Conservation (phyloP, 441 rosid species). For the Rhodomyrtus psidioides region DNA sequence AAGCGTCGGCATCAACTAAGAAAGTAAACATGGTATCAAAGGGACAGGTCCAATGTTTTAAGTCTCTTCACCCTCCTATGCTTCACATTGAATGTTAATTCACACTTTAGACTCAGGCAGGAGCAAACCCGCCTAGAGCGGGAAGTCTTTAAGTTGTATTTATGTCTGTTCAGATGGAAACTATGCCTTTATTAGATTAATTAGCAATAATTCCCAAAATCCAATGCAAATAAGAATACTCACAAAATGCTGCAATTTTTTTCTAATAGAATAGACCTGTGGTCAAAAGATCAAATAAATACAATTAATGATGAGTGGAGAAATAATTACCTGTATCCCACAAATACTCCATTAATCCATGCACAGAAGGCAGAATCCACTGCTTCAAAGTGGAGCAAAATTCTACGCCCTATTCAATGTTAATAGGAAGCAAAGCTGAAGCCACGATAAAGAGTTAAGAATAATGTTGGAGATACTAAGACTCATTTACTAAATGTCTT, state of each 20-base stretch:
- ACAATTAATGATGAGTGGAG: neutral
- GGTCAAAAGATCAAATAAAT: neutral
- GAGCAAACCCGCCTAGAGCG: neutral
- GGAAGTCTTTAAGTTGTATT: neutral
- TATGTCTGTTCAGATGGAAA: neutral
- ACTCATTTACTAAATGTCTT: neutral
- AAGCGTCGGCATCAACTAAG: neutral
- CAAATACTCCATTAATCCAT: slow-evolving; percentile 88
- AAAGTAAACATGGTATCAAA: neutral
- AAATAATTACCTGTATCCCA: slow-evolving; percentile 82
- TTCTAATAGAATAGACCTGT: neutral
- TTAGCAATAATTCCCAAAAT: neutral
- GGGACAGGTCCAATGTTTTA: neutral
- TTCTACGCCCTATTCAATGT: slow-evolving; percentile 70
- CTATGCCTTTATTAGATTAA: neutral
- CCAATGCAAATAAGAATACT: neutral
- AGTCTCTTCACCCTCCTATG: neutral
- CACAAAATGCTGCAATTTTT: neutral
- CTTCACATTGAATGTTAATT: neutral
- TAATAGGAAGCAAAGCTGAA: slow-evolving; percentile 2
- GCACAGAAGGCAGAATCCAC: slow-evolving; percentile 95
- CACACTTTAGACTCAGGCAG: neutral
- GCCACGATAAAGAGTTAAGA: neutral
- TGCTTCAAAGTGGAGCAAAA: slow-evolving; percentile 93
- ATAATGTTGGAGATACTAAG: neutral